Evolutionary conservation across 306 rosid genomes (phyloP), one percentile per base, ranked within the genome.

Genomic region (Clitoria ternatea): DNA sequence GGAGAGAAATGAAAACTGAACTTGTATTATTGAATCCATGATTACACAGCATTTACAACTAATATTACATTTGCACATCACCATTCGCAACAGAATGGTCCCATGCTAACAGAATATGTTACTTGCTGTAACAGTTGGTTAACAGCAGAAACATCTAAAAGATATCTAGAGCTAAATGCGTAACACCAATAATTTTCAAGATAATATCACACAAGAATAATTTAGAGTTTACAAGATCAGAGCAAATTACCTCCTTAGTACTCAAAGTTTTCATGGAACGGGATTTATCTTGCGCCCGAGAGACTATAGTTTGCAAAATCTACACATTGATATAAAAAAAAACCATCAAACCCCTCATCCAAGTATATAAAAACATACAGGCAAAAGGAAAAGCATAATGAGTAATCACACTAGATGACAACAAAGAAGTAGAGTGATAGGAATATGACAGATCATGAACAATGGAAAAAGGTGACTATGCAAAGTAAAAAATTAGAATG

Each of bases 281-380:
- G 18, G 86, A 72, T 70, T 86, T 85, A 86, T 94, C 99, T 73
- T 86, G 87, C 44, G 96, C 92, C 66, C 91, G 90, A 56, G 86
- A 84, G 80, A 94, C 96, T 76, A 94, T 87, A 29, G 92, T 86
- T 81, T 94, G 99, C 85, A 94, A 85, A 84, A 91, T 91, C 99
- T 91, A 83, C 32, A 65, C 37, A 77, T 32, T 6, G 7, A 66
- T 56, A 75, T 26, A 27, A 61, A 57, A 79, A 64, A 60, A 62
- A 43, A 52, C 30, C 48, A 49, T 30, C 62, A 74, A 68, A 52
- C 20, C 26, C 22, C 52, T 57, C 71, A 55, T 43, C 60, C 59
- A 23, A 63, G 66, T 24, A 39, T 24, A 53, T 33, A 69, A n/a
- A n/a, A n/a, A 48, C 44, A 23, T 20, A 45, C 48, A 3, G 19